Percentiles rank a stretch among this genome's conserved stretches.
Evolutionary conservation across 73 alveolate genomes (phyloP).

Genomic region (Paraurostyla sp.): DNA sequence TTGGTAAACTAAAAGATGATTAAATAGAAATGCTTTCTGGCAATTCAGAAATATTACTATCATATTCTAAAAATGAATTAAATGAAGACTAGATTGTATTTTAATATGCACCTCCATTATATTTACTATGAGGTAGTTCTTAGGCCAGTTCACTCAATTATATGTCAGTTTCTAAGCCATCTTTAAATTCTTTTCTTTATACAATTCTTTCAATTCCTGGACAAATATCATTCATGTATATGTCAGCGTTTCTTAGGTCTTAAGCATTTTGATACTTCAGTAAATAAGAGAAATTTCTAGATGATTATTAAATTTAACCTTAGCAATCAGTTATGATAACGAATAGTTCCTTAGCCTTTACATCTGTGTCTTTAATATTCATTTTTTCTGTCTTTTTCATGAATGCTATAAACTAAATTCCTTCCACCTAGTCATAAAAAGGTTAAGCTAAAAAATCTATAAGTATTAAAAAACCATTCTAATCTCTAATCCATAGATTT

Average conservation of each 20-base stretch:
- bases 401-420: not conserved
- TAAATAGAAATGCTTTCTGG: too few species aligned
- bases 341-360: not conserved
- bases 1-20: too few species aligned
- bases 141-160: not conserved
- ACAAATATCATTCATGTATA: not conserved
- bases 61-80: too few species aligned
- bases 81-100: too few species aligned
- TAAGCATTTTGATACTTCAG: not conserved
- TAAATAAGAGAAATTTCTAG: not conserved
- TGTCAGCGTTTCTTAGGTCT: constrained; percentile 17
- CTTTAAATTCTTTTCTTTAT: not conserved
- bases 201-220: not conserved
- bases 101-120: too few species aligned
- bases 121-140: too few species aligned
- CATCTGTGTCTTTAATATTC: not conserved
- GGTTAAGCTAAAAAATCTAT: constrained; percentile 10
- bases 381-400: not conserved
- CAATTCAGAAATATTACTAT: too few species aligned
- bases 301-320: not conserved
- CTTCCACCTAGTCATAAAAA: constrained; percentile 1
- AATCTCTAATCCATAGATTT: constrained; percentile 18
- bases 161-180: not conserved
- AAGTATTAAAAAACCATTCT: constrained; percentile 12
- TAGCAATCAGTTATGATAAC: not conserved